Evolutionary conservation across 1,139 yeast genomes (phyloP).

Genomic region (Meyerozyma smithsonii): DNA sequence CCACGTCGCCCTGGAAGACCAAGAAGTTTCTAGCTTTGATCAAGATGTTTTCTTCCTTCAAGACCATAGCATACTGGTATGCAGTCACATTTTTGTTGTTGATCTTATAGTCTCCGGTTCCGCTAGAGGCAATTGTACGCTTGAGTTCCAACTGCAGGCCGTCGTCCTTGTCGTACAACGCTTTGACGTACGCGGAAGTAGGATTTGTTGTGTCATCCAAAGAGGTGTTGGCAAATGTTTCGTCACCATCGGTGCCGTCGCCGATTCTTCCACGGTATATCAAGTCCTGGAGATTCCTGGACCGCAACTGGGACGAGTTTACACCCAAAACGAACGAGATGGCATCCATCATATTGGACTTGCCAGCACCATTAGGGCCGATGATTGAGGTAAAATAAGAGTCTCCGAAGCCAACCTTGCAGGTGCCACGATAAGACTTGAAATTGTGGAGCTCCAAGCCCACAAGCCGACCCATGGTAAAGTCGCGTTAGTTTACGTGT

Average conservation of each 20-base stretch:
- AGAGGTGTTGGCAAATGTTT: slow-evolving; percentile 14
- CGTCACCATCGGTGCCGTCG: slow-evolving; percentile 8
- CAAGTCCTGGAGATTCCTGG: slow-evolving; percentile 67
- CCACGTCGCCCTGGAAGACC: slow-evolving; percentile 97
- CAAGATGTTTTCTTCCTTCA: slow-evolving; percentile 78
- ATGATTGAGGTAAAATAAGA: slow-evolving; percentile 85
- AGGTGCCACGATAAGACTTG: slow-evolving; percentile 81
- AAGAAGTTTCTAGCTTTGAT: slow-evolving; percentile 88
- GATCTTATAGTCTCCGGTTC: slow-evolving; percentile 66
- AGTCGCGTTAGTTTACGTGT: neutral
- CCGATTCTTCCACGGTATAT: slow-evolving; percentile 67
- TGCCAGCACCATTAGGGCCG: slow-evolving; percentile 98
- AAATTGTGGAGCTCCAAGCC: slow-evolving; percentile 79
- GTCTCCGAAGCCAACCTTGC: slow-evolving; percentile 76
- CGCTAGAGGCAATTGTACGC: slow-evolving; percentile 50
- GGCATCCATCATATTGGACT: slow-evolving; percentile 97
- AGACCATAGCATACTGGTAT: slow-evolving; percentile 56
- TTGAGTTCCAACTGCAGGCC: slow-evolving; percentile 51
- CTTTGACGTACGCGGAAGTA: slow-evolving; percentile 72
- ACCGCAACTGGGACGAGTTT: slow-evolving; percentile 70
- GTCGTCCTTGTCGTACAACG: slow-evolving; percentile 61
- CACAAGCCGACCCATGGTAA: slow-evolving; percentile 65
- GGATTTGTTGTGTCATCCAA: too few relatives aligned
- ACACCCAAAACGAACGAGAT: slow-evolving; percentile 93
- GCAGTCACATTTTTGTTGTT: slow-evolving; percentile 62